Percentiles rank a stretch among this genome's conserved stretches.
These are phyloP conservation scores for Fraxinus cuspidata DNA, from an alignment of 257 asterid species.

Conservation along the genomic window DNA sequence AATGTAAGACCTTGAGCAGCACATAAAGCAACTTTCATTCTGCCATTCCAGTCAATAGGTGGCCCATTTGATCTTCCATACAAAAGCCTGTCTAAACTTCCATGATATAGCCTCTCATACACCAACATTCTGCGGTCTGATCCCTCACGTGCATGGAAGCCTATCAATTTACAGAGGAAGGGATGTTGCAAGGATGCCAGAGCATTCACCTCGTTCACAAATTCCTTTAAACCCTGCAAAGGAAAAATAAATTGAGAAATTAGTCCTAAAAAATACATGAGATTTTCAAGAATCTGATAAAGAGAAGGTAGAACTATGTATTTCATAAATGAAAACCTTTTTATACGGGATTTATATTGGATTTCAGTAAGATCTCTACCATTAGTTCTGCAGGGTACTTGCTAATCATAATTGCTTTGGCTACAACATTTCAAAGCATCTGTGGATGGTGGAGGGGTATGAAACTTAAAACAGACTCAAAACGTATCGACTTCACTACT, in stretches of 20 bases:
- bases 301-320: not conserved
- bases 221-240: constrained; percentile 82
- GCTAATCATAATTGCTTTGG: not conserved
- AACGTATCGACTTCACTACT: too few species aligned
- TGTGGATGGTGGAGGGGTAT: too few species aligned
- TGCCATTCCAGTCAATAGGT: constrained; percentile 91
- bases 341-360: not conserved
- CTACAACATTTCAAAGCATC: not conserved
- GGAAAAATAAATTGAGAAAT: constrained; percentile 17
- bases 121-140: constrained; percentile 83
- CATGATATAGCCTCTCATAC: constrained; percentile 82
- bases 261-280: not conserved
- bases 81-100: constrained; percentile 84
- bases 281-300: constrained; percentile 13
- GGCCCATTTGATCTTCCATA: constrained; percentile 94
- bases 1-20: constrained; percentile 96
- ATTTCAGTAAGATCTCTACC: not conserved
- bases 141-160: constrained; percentile 87
- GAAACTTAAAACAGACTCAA: too few species aligned
- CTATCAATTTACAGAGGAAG: constrained; percentile 74
- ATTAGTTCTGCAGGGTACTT: not conserved
- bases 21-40: constrained; percentile 87
- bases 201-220: constrained; percentile 71
- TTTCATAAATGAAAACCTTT: not conserved
- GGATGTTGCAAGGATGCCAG: constrained; percentile 87